Evolutionary conservation across 2,329 filamentous ascomycete species (phyloP).

Genomic region (Aspergillus brasiliensis): DNA sequence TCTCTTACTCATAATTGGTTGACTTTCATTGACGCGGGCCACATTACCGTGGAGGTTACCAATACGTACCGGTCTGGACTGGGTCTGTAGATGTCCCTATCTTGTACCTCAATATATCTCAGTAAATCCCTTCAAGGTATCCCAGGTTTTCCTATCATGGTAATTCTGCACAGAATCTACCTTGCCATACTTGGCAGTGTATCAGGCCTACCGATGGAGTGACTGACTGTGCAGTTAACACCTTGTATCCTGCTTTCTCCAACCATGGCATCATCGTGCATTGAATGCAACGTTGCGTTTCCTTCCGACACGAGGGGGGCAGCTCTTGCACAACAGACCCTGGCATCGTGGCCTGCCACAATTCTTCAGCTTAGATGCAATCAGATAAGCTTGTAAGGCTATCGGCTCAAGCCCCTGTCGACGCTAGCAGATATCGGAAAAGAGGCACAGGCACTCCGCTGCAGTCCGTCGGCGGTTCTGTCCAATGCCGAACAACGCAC

Average conservation of each 20-base stretch:
- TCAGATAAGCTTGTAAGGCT: neutral
- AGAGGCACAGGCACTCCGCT: neutral
- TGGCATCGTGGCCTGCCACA: neutral
- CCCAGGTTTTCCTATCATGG: neutral
- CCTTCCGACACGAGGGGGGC: neutral
- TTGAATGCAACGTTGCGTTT: neutral
- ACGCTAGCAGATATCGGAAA: neutral
- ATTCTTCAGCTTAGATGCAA: neutral
- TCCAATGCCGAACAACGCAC: conserved; percentile 1
- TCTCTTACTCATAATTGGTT: neutral
- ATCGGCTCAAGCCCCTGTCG: neutral
- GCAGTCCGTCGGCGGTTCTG: neutral
- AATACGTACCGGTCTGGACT: neutral
- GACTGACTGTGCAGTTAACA: neutral
- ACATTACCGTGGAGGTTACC: neutral
- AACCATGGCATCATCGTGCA: neutral
- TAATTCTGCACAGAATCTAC: neutral
- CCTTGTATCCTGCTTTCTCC: neutral
- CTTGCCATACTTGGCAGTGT: neutral
- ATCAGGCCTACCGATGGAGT: neutral
- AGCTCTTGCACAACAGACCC: neutral
- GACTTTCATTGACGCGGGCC: neutral
- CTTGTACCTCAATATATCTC: neutral
- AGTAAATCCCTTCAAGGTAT: neutral
- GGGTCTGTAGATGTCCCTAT: neutral